Evolutionary conservation across 768 basidiomycete genomes (phyloP).

Genomic region (Lactarius hengduanensis): DNA sequence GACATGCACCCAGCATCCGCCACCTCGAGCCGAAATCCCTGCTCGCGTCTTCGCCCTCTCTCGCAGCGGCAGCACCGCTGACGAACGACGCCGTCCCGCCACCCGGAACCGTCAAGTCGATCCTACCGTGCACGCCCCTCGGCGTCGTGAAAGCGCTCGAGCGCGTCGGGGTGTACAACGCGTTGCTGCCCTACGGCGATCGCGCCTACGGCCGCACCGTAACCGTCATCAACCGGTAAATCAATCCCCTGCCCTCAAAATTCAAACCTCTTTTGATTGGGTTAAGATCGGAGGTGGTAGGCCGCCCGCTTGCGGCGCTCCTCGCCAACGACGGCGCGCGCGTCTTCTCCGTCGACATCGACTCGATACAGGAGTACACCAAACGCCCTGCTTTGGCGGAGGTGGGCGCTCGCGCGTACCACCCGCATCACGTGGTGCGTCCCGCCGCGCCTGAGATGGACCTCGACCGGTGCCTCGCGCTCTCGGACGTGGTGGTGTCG

Average conservation of each 20-base stretch:
- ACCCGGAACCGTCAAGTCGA: conserved; percentile 87
- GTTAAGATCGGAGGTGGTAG: conserved; percentile 94
- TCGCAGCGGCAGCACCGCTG: conserved; percentile 35
- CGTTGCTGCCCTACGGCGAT: conserved; percentile 88
- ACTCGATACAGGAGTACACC: conserved; percentile 96
- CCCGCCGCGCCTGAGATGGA: conserved; percentile 53
- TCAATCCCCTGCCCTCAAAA: not conserved
- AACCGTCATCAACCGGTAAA: conserved; percentile 90
- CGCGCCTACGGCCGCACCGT: conserved; percentile 91
- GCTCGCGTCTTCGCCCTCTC: conserved; percentile 40
- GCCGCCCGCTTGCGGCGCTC: conserved; percentile 92
- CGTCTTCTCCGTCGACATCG: conserved; percentile 93
- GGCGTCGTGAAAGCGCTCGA: conserved; percentile 97
- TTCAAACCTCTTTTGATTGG: not conserved
- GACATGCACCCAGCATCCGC: conserved; percentile 66
- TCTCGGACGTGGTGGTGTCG: conserved; percentile 91
- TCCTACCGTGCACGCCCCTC: conserved; percentile 95
- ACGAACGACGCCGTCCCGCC: conserved; percentile 62
- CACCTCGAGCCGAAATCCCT: conserved; percentile 82
- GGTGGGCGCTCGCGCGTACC: conserved; percentile 51
- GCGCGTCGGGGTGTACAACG: conserved; percentile 89
- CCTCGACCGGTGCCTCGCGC: conserved; percentile 74
- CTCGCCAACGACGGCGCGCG: conserved; percentile 95
- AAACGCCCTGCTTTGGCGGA: conserved; percentile 64
- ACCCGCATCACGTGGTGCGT: conserved; percentile 81